Evolutionary conservation across 345 rosid species (phyloP), one percentile per base, ranked within the genome.

Genomic region (Garcia nutans): DNA sequence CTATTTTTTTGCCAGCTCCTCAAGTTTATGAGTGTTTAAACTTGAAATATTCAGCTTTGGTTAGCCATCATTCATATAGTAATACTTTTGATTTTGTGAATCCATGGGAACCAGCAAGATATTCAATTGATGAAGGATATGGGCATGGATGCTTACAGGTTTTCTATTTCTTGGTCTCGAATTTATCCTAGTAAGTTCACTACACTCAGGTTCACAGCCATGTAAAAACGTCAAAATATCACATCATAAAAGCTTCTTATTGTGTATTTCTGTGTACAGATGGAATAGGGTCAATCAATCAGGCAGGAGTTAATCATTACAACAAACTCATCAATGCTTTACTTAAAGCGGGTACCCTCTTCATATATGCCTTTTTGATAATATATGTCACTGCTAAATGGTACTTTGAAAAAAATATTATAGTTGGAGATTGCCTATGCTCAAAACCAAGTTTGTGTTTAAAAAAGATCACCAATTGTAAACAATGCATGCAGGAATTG

Each of bases 141-240:
- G 93, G 97, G 99, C 28, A 87, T 93, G 96, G 98, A 96, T 78
- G 89, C 99, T 71, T 93, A 88, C 26, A 76, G 98, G 76, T 91
- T 96, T 74, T 96, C 99, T 10, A 89, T 96, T 66, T 88, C 99
- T 2, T 96, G 99, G 98, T 23, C 96, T 56, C 89, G 99, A 55
- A 92, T 96, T 74, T 96, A 85, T 79, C 96, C 98, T 5, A 83
- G 99, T 93, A 88, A 78, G 82, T 73, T 57, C 50, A 20, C 19
- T 61, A 33, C 5, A 33, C 37, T 33, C 37, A 33, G 37, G 37
- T 33, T 33, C 37, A 33, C 37, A 33, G 37, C 4, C 37, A 33
- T 33, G 37, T 33, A 33, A 1, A 33, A 5, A 33, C 37, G 4
- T 33, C 37, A 33, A 33, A 41, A 44, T 20, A 20, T 67, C 9